phyloP scores from a whole-genome alignment of 331 rosid genomes.

The Malus hybrid region DNA sequence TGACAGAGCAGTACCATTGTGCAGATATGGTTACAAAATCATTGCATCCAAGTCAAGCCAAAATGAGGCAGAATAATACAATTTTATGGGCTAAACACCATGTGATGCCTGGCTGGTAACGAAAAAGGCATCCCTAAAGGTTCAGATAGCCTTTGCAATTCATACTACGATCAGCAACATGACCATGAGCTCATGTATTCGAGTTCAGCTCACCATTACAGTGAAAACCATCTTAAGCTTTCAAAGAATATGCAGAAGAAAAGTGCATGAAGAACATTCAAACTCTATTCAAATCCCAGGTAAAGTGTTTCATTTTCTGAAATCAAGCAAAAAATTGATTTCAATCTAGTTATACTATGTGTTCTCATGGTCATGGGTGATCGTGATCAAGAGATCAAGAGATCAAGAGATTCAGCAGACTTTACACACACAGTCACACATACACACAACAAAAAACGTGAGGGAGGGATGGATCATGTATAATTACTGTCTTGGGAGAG shows the following conservation, averaged over 20 bases:
- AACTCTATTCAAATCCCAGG: neutral
- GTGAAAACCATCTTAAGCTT: neutral
- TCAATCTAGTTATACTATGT: neutral
- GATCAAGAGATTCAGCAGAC: neutral
- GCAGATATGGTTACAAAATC: neutral
- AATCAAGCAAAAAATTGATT: neutral
- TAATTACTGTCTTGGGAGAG: slow-evolving; percentile 64
- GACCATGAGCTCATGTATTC: neutral
- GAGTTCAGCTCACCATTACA: neutral
- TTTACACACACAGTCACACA: neutral
- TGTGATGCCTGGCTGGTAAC: neutral
- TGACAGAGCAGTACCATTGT: neutral
- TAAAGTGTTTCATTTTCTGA: neutral
- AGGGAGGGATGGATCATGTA: neutral
- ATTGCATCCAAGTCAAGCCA: neutral
- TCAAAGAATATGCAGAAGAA: neutral
- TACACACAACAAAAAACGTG: neutral
- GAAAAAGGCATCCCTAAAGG: neutral
- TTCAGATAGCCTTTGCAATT: neutral
- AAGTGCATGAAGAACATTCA: neutral
- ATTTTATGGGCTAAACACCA: neutral
- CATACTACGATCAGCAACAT: too few species aligned
- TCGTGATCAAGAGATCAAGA: neutral
- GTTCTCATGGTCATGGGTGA: neutral
- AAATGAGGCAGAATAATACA: neutral